Conservation (phyloP, 2,329 filamentous ascomycete species). For the Eutypella sp. region DNA sequence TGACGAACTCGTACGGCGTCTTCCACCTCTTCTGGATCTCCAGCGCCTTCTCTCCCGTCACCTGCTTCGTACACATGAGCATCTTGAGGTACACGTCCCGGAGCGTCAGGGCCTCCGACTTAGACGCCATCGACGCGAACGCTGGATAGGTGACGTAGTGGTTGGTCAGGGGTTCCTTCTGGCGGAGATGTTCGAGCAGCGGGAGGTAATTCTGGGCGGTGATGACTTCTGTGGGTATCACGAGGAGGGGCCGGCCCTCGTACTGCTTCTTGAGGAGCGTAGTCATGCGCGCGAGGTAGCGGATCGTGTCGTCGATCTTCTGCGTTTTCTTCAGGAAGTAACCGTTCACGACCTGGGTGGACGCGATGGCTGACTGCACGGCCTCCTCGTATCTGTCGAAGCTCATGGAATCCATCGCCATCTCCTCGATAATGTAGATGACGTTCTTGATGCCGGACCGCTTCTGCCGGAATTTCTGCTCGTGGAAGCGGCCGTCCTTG, state of each 20-base stretch:
- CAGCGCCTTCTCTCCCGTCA: slow-evolving; percentile 73
- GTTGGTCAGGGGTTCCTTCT: slow-evolving; percentile 42
- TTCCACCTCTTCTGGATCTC: slow-evolving; percentile 77
- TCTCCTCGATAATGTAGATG: slow-evolving; percentile 74
- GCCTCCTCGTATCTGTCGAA: slow-evolving; percentile 58
- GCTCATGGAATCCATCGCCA: slow-evolving; percentile 51
- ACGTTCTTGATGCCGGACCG: slow-evolving; percentile 71
- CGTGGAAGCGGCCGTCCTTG: slow-evolving; percentile 76
- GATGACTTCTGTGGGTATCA: slow-evolving; percentile 63
- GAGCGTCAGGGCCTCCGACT: slow-evolving; percentile 68
- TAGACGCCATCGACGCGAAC: slow-evolving; percentile 68
- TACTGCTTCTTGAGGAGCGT: slow-evolving; percentile 62
- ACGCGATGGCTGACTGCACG: slow-evolving; percentile 68
- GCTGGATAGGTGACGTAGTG: slow-evolving; percentile 66
- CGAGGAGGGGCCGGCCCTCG: slow-evolving; percentile 48
- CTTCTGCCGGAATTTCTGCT: slow-evolving; percentile 76
- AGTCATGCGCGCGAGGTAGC: slow-evolving; percentile 70
- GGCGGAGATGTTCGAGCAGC: slow-evolving; percentile 53
- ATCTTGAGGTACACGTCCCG: slow-evolving; percentile 77
- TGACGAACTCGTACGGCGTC: slow-evolving; percentile 67
- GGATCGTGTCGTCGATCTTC: slow-evolving; percentile 73
- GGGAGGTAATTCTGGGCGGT: slow-evolving; percentile 62
- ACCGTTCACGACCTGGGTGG: slow-evolving; percentile 72
- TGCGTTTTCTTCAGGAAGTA: slow-evolving; percentile 74
- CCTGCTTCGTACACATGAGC: slow-evolving; percentile 73